Evolutionary conservation across 768 basidiomycete species (phyloP).

Genomic region (Trametes punicea): DNA sequence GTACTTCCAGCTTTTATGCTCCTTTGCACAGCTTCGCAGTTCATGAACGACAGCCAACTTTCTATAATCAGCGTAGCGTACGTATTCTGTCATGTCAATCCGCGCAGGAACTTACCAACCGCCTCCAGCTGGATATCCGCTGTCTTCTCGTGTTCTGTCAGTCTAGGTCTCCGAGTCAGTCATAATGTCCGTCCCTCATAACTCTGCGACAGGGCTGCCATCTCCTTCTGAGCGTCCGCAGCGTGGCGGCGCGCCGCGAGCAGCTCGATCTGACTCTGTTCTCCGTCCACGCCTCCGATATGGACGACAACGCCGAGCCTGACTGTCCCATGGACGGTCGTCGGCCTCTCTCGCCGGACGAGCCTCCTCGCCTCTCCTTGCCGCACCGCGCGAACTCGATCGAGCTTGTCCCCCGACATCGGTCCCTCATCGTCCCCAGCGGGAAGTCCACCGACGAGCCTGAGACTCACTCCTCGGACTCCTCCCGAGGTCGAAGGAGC

Average conservation of each 20-base stretch:
- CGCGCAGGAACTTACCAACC: not conserved
- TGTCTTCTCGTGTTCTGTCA: constrained; percentile 22
- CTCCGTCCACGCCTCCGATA: not conserved
- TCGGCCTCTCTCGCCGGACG: not conserved
- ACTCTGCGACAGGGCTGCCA: constrained; percentile 19
- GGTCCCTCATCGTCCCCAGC: not conserved
- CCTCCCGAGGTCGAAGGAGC: not conserved
- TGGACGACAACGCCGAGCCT: not conserved
- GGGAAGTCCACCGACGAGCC: not conserved
- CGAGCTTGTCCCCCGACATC: not conserved
- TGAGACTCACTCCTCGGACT: not conserved
- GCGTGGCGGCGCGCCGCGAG: constrained; percentile 14
- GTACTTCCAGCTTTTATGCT: constrained; percentile 1
- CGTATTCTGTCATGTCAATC: not conserved
- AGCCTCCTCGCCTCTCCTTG: not conserved
- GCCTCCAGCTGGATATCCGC: constrained; percentile 20
- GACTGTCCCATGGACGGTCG: not conserved
- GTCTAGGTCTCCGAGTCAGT: not conserved
- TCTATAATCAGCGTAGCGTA: constrained; percentile 1
- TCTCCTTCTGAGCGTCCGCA: constrained; percentile 21
- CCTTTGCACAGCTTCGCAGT: constrained; percentile 4
- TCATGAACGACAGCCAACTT: not conserved
- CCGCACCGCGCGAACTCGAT: not conserved
- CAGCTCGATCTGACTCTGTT: constrained; percentile 7
- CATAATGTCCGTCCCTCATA: not conserved